Conservation (phyloP, 1,139 yeast species). For the Taiozyma onychis region DNA sequence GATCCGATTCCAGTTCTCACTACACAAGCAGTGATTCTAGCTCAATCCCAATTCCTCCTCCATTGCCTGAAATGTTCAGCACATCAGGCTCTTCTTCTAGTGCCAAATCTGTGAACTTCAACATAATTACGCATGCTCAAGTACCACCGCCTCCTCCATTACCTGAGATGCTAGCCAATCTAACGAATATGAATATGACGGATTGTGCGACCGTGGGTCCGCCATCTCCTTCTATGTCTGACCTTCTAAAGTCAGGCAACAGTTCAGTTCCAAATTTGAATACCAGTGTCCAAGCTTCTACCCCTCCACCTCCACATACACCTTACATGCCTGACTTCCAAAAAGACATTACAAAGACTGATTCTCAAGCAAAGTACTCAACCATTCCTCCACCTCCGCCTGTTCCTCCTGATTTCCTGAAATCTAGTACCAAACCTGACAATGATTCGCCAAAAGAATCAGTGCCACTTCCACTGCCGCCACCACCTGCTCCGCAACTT, state of each 20-base stretch:
- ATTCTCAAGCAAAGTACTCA: conserved; percentile 17
- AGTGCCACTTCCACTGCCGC: conserved; percentile 30
- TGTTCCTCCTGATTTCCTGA: conserved; percentile 21
- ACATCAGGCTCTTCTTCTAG: background rate
- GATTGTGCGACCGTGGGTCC: background rate
- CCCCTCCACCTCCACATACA: background rate
- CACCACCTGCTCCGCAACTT: conserved; percentile 26
- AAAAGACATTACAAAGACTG: background rate
- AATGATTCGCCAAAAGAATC: background rate
- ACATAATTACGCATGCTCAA: background rate
- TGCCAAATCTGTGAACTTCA: background rate
- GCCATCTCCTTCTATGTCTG: background rate
- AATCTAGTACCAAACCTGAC: background rate
- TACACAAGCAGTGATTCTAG: background rate
- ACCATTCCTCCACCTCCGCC: conserved; percentile 32
- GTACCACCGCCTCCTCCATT: background rate
- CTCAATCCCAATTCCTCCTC: conserved; percentile 28
- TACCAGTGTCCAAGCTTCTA: background rate
- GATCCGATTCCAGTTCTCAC: background rate
- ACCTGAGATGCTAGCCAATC: background rate
- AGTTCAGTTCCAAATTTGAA: background rate
- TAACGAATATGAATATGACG: background rate
- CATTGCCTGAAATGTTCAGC: conserved; percentile 18
- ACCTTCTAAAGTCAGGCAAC: background rate
- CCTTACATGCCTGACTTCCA: background rate